Evolutionary conservation across 306 rosid genomes (phyloP).

Genomic region (Albizia julibrissin): DNA sequence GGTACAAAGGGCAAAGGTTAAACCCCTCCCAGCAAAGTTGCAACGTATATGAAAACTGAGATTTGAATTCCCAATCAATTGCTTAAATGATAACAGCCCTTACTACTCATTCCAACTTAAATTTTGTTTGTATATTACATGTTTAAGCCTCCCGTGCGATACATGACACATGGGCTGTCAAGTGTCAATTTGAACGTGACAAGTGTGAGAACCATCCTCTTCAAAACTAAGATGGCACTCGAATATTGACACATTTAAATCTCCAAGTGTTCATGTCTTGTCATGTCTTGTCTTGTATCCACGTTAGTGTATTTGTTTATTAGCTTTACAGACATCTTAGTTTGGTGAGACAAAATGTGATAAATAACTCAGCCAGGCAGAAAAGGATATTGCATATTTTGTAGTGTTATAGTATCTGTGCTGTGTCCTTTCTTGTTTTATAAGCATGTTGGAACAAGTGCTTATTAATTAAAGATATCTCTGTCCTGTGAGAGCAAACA

Average conservation of each 20-base stretch:
- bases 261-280: background rate
- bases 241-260: background rate
- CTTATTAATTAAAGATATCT: background rate
- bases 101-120: background rate
- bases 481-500: background rate
- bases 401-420: background rate
- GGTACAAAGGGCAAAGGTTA: background rate
- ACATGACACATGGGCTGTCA: too few species aligned
- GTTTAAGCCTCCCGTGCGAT: background rate
- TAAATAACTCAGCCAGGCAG: slow-evolving; percentile 3
- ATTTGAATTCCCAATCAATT: background rate
- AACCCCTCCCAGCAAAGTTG: background rate
- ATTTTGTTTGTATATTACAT: background rate
- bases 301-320: background rate
- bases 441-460: background rate
- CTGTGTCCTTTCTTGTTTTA: background rate
- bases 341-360: background rate
- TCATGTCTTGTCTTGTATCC: background rate
- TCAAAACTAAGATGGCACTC: too few species aligned
- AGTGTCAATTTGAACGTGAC: too few species aligned
- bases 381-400: background rate
- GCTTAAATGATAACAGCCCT: background rate
- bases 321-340: slow-evolving; percentile 4
- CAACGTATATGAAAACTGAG: background rate
- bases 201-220: too few species aligned